Base-by-base conservation (phyloP, 345 rosid species). In the Salix dunnii region DNA sequence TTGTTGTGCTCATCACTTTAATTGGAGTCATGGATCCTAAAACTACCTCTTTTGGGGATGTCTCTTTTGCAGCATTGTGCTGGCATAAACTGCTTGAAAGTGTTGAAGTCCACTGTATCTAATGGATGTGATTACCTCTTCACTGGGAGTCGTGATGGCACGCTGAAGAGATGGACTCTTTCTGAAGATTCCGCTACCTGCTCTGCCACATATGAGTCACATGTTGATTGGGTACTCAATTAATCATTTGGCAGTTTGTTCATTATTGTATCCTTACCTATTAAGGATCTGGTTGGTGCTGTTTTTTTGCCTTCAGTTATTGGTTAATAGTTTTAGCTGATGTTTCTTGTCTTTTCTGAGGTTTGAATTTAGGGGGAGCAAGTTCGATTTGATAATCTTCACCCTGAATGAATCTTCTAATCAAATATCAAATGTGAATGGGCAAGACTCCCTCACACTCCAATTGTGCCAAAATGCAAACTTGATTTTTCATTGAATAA, bases 61-160 rank as follows among this genome's bases (percentile, higher is more conserved):
- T 81, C 64, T 65, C 64, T 74, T 68, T 74, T 88, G 88, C 94
- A 96, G 99, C 99, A 96, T 83, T 94, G 94, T 85, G 97, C 97
- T 70, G 98, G 99, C 77, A 77, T 96, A 71, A 96, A 96, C 86
- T 91, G 97, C 88, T 82, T 96, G 86, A 85, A 93, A 80, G 82
- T 92, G 30, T 85, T 82, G 80, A 92, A 88, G 77, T 79, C 98
- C 38, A 82, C 89, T 73, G 85, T 72, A 72, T 83, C 91, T 74
- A 82, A 84, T 80, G 91, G 85, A 68, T 58, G 75, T 51, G 83
- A 88, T 78, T 86, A 83, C 86, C 92, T 96, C 60, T 96, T 89
- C 84, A 92, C 98, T 14, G 99, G 99, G 77, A 96, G 99, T 80
- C 99, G 99, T 78, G 99, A 96, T 87, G 98, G 99, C 66, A 96